These are phyloP conservation scores for Saxophila tyrrhenica DNA, from an alignment of 495 filamentous ascomycete species.

Conservation along the genomic window DNA sequence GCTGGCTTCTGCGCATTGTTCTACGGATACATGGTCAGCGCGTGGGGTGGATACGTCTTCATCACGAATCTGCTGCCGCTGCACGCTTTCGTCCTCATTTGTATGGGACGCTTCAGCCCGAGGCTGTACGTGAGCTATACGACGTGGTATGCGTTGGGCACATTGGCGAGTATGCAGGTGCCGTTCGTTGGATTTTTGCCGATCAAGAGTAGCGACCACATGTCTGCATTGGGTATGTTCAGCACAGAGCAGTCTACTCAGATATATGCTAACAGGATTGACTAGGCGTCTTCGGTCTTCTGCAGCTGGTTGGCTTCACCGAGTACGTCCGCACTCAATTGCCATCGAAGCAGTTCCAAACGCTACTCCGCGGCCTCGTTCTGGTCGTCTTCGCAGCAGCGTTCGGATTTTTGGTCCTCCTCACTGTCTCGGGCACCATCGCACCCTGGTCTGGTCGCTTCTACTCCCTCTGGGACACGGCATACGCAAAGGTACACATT, in stretches of 20 bases:
- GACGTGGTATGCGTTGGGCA: slow-evolving; percentile 95
- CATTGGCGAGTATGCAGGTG: slow-evolving; percentile 97
- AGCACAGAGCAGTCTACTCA: too few relatives aligned
- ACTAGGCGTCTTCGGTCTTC: slow-evolving; percentile 83
- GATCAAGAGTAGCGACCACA: slow-evolving; percentile 94
- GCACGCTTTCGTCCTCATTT: slow-evolving; percentile 88
- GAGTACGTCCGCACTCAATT: slow-evolving; percentile 80
- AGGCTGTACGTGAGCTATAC: slow-evolving; percentile 92
- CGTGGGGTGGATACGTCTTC: slow-evolving; percentile 99
- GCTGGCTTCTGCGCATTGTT: slow-evolving; percentile 88
- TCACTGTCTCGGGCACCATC: slow-evolving; percentile 80
- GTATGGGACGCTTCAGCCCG: slow-evolving; percentile 93
- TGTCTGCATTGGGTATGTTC: slow-evolving; percentile 86
- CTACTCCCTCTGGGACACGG: slow-evolving; percentile 98
- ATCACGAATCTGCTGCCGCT: slow-evolving; percentile 97
- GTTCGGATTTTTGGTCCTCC: slow-evolving; percentile 61
- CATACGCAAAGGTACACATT: slow-evolving; percentile 98
- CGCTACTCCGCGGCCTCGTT: slow-evolving; percentile 65
- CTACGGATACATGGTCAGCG: slow-evolving; percentile 99
- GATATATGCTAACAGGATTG: slow-evolving; percentile 26
- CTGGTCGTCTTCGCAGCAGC: slow-evolving; percentile 64
- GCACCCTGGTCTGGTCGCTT: slow-evolving; percentile 98
- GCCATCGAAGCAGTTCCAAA: slow-evolving; percentile 88
- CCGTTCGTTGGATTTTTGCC: slow-evolving; percentile 97
- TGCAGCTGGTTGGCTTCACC: slow-evolving; percentile 89